Percentiles rank a stretch among this genome's conserved stretches.
Evolutionary conservation across 805 yeast species (phyloP).

Genomic region (Sugiyamaella floridensis): DNA sequence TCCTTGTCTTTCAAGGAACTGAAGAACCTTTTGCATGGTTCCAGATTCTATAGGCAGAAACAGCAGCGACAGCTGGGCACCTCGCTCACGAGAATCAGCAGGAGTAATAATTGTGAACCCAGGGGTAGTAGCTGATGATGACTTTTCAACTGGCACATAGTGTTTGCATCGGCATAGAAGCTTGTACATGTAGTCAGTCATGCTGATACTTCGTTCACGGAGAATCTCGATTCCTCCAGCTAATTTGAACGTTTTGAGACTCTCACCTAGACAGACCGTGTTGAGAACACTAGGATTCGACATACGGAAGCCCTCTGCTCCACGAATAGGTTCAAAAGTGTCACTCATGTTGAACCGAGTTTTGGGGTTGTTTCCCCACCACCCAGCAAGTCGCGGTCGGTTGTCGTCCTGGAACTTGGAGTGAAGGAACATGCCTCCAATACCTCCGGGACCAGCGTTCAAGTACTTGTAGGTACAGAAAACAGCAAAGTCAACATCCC

Average conservation of each 20-base stretch:
- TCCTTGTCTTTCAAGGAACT: slow-evolving; percentile 45
- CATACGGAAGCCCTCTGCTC: slow-evolving; percentile 84
- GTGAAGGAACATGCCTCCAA: slow-evolving; percentile 79
- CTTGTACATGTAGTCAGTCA: slow-evolving; percentile 53
- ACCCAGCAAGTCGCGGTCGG: slow-evolving; percentile 77
- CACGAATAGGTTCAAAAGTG: slow-evolving; percentile 67
- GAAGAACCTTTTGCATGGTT: slow-evolving; percentile 56
- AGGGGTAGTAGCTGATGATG: slow-evolving; percentile 15
- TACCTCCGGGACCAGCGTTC: slow-evolving; percentile 90
- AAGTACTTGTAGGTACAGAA: slow-evolving; percentile 93
- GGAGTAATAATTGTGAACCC: slow-evolving; percentile 76
- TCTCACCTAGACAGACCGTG: slow-evolving; percentile 62
- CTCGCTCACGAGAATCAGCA: slow-evolving; percentile 47
- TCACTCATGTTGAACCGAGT: slow-evolving; percentile 77
- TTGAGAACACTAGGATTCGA: slow-evolving; percentile 87
- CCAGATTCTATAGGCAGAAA: slow-evolving; percentile 48
- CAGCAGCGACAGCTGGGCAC: slow-evolving; percentile 74
- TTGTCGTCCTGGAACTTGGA: slow-evolving; percentile 35
- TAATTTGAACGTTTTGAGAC: slow-evolving; percentile 52
- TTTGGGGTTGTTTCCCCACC: slow-evolving; percentile 87
- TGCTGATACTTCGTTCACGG: slow-evolving; percentile 46
- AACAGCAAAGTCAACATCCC: slow-evolving; percentile 89
- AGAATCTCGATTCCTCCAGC: slow-evolving; percentile 59
- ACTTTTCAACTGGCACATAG: slow-evolving; percentile 34
- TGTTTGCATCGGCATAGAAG: slow-evolving; percentile 41